These are phyloP conservation scores for Halteria grandinella DNA, from an alignment of 73 alveolate species.

Conservation along the genomic window DNA sequence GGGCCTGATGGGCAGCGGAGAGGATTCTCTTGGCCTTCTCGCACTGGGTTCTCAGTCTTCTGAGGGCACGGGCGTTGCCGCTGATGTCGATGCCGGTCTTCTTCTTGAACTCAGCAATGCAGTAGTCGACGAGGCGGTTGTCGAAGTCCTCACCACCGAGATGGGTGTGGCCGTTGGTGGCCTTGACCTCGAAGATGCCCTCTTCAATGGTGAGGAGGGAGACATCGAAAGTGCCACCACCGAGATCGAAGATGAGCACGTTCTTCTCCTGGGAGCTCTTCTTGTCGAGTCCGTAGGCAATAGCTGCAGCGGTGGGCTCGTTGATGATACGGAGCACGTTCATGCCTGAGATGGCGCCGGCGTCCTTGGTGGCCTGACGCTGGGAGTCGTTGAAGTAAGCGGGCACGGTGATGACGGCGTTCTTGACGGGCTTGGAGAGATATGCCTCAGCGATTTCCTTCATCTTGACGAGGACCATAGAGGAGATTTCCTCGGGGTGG, in stretches of 20 bases:
- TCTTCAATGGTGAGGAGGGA: conserved; percentile 85
- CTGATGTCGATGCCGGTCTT: conserved; percentile 78
- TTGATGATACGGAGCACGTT: conserved; percentile 83
- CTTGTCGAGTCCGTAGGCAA: conserved; percentile 94
- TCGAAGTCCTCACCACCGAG: conserved; percentile 98
- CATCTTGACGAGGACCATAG: conserved; percentile 85
- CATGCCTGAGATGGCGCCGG: conserved; percentile 86
- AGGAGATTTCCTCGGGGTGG: conserved; percentile 91
- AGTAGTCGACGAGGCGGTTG: conserved; percentile 78
- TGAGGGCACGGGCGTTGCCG: conserved; percentile 74
- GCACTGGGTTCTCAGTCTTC: conserved; percentile 84
- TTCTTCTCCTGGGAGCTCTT: conserved; percentile 78
- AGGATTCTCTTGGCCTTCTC: conserved; percentile 92
- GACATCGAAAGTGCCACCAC: conserved; percentile 92
- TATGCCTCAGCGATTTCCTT: conserved; percentile 75
- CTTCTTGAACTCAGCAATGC: conserved; percentile 70
- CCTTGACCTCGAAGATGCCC: conserved; percentile 90
- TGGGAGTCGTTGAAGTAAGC: conserved; percentile 96
- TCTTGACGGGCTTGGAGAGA: conserved; percentile 77
- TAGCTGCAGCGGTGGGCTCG: conserved; percentile 95
- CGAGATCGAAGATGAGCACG: conserved; percentile 86
- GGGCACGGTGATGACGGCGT: conserved; percentile 92
- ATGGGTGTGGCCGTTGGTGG: conserved; percentile 92
- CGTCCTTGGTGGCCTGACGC: conserved; percentile 92
- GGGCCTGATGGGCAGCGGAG: conserved; percentile 85